Percentiles rank a stretch among this genome's conserved stretches.
These are phyloP conservation scores for Magnolia sinica DNA, from an alignment of 164 flowering plant species.

Conservation along the genomic window DNA sequence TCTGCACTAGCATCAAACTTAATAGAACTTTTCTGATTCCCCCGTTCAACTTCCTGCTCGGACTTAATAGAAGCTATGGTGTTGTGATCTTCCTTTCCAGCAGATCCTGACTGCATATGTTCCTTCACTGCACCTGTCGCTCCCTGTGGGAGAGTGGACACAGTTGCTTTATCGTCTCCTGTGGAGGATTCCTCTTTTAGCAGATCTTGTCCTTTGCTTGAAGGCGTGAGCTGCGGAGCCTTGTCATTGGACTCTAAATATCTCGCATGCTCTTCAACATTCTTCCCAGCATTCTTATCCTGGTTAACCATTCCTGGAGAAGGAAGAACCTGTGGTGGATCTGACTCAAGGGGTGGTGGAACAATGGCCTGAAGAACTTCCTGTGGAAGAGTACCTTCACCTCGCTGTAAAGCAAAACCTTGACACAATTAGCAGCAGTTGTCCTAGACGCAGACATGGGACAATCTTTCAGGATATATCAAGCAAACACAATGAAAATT, in stretches of 20 bases:
- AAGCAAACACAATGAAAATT: neutral
- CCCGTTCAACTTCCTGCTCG: constrained; percentile 65
- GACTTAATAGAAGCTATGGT: constrained; percentile 39
- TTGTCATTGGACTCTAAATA: constrained; percentile 50
- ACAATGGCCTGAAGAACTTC: constrained; percentile 84
- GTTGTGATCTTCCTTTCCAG: constrained; percentile 60
- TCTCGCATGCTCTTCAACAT: constrained; percentile 45
- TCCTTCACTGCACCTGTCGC: constrained; percentile 37
- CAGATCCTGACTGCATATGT: constrained; percentile 26
- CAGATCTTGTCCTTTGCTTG: constrained; percentile 26
- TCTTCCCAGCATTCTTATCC: constrained; percentile 50
- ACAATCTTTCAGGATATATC: neutral
- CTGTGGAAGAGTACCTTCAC: constrained; percentile 83
- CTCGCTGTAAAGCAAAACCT: constrained; percentile 53
- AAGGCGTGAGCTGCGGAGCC: constrained; percentile 34
- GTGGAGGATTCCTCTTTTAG: constrained; percentile 46
- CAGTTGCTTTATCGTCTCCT: constrained; percentile 47
- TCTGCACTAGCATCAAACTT: constrained; percentile 51
- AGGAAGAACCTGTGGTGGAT: constrained; percentile 45
- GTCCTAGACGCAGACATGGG: neutral
- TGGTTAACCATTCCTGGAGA: constrained; percentile 40
- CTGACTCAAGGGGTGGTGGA: constrained; percentile 86
- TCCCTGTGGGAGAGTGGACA: constrained; percentile 33
- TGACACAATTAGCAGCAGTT: constrained; percentile 5
- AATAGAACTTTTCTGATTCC: constrained; percentile 33